Evolutionary conservation across 352 stramenopile genomes (phyloP).

Genomic region (Globisporangium parvum): DNA sequence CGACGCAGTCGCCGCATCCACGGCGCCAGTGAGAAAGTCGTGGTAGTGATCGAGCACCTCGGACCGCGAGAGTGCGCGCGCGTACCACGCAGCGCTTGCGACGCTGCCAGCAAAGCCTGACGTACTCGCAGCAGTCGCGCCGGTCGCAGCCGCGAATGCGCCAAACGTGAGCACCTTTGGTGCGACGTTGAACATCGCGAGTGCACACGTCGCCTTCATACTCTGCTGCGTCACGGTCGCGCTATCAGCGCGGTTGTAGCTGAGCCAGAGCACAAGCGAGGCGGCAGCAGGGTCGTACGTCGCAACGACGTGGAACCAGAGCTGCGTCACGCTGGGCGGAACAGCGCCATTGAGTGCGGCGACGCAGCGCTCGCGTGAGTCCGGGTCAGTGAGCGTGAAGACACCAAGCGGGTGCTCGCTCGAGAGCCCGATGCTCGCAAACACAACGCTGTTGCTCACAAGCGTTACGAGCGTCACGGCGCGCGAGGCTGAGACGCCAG

Average conservation of each 20-base stretch:
- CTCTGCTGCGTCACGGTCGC: conserved; percentile 8
- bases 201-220: conserved; percentile 22
- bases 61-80: conserved; percentile 21
- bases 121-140: neutral
- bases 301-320: conserved; percentile 52
- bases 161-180: conserved; percentile 35
- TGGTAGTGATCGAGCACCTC: conserved; percentile 66
- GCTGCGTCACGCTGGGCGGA: neutral
- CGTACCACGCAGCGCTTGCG: conserved; percentile 54
- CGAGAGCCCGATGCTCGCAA: conserved; percentile 7
- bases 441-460: conserved; percentile 1
- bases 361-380: conserved; percentile 13
- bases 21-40: conserved; percentile 37
- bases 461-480: conserved; percentile 11
- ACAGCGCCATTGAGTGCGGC: conserved; percentile 1
- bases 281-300: conserved; percentile 47
- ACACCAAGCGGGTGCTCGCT: conserved; percentile 1
- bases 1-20: conserved; percentile 11
- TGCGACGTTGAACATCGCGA: conserved; percentile 28
- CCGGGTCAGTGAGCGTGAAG: conserved; percentile 25
- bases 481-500: neutral
- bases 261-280: conserved; percentile 32
- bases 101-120: conserved; percentile 34
- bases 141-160: conserved; percentile 5
- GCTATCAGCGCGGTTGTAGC: conserved; percentile 11